Evolutionary conservation across 129 eudicot genomes (phyloP).

Genomic region (Arctium minus): DNA sequence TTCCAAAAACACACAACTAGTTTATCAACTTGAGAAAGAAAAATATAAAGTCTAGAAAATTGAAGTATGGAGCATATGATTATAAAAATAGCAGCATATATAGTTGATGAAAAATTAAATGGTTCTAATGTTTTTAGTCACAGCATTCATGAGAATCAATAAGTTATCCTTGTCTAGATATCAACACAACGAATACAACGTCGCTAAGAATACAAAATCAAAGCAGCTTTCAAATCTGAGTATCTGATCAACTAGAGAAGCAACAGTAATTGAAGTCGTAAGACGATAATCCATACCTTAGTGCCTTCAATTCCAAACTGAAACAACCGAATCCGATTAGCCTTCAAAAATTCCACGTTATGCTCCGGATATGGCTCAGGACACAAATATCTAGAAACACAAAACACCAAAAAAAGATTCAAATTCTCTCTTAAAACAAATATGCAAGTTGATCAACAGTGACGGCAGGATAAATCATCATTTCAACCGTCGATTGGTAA

Average conservation of each 20-base stretch:
- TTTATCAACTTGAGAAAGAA: constrained; percentile 1
- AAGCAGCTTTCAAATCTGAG: constrained; percentile 7
- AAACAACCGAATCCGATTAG: constrained; percentile 52
- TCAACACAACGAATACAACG: neutral
- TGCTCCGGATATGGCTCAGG: constrained; percentile 71
- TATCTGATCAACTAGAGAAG: neutral
- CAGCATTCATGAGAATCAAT: neutral
- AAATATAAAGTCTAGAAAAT: neutral
- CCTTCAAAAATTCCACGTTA: constrained; percentile 48
- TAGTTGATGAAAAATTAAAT: neutral
- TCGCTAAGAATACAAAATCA: neutral
- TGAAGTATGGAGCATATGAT: neutral
- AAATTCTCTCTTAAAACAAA: neutral
- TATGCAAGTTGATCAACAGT: constrained; percentile 13
- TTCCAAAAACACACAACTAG: neutral
- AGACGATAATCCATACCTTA: constrained; percentile 37
- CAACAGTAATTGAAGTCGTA: neutral
- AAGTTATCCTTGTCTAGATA: neutral
- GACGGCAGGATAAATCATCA: neutral
- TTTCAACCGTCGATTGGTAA: neutral
- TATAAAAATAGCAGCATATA: neutral
- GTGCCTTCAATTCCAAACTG: constrained; percentile 69
- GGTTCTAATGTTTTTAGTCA: neutral
- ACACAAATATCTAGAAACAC: constrained; percentile 55
- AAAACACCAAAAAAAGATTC: constrained; percentile 16